Conservation (phyloP, 179 eudicot genomes). For the Dionaea muscipula region DNA sequence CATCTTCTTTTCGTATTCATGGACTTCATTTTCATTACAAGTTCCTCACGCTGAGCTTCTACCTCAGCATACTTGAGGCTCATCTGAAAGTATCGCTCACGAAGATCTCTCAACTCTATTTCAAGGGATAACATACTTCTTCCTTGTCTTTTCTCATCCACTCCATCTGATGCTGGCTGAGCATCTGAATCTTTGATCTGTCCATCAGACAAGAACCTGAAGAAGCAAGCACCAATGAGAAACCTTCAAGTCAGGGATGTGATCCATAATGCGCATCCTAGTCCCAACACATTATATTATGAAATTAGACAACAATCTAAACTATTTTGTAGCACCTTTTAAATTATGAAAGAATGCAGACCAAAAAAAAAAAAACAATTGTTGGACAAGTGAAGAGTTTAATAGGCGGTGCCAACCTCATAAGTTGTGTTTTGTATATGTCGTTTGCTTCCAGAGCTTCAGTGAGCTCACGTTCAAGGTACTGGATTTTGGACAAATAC, state of each 20-base stretch:
- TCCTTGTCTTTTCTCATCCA: conserved; percentile 20
- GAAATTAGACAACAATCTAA: no score
- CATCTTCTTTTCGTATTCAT: conserved; percentile 43
- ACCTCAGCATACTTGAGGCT: conserved; percentile 92
- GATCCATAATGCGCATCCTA: no score
- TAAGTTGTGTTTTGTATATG: conserved; percentile 52
- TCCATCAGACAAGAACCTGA: conserved; percentile 29
- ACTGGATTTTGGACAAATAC: conserved; percentile 27
- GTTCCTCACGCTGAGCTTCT: conserved; percentile 75
- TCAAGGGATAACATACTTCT: conserved; percentile 40
- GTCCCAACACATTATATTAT: no score
- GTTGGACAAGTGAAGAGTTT: neutral
- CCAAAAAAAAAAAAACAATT: no score
- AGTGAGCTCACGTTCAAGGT: conserved; percentile 51
- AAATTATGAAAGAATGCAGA: no score
- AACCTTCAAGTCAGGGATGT: neutral
- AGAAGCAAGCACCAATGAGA: neutral
- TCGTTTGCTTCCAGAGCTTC: conserved; percentile 63
- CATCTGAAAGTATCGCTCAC: conserved; percentile 69
- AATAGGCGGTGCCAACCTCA: conserved; percentile 28
- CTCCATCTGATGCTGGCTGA: conserved; percentile 10
- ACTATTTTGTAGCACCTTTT: no score
- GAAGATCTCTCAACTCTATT: conserved; percentile 63
- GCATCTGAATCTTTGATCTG: conserved; percentile 13
- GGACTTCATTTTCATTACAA: conserved; percentile 72